These are phyloP conservation scores for Dioszegia crocea DNA, from an alignment of 768 basidiomycete genomes.

Conservation along the genomic window DNA sequence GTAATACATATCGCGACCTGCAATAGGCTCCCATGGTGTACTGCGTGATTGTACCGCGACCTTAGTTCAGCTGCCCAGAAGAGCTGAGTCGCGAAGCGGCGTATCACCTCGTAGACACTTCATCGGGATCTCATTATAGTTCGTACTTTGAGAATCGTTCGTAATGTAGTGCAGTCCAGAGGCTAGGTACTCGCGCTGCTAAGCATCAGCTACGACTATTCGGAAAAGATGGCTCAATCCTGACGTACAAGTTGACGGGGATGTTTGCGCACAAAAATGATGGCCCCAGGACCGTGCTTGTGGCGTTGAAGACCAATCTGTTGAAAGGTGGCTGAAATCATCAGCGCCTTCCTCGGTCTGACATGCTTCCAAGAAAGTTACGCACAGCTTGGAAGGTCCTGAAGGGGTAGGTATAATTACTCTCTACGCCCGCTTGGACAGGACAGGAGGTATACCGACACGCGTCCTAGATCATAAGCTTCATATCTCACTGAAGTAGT, in stretches of 20 bases:
- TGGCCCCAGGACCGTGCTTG: neutral
- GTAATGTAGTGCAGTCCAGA: no score
- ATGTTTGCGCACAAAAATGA: slow-evolving; percentile 8
- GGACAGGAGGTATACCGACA: slow-evolving; percentile 23
- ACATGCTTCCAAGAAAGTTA: neutral
- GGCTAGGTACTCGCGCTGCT: neutral
- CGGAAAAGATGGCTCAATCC: no score
- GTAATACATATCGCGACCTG: no score
- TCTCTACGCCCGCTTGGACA: neutral
- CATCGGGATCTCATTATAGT: no score
- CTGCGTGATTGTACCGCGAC: no score
- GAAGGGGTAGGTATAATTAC: slow-evolving; percentile 15
- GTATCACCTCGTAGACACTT: no score
- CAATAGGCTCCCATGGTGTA: no score
- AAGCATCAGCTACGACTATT: no score
- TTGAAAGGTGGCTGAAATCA: neutral
- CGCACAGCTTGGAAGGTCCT: slow-evolving; percentile 15
- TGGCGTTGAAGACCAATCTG: slow-evolving; percentile 6
- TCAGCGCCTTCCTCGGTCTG: no score
- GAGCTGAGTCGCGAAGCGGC: no score
- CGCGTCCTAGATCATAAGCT: slow-evolving; percentile 8
- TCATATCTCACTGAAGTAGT: neutral
- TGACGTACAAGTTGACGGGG: slow-evolving; percentile 8
- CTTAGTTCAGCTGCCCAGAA: no score
- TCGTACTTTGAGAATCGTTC: neutral